Percentiles rank a stretch among this genome's conserved stretches.
Conservation (phyloP, 140 eudicot genomes). For the Stevia rebaudiana region DNA sequence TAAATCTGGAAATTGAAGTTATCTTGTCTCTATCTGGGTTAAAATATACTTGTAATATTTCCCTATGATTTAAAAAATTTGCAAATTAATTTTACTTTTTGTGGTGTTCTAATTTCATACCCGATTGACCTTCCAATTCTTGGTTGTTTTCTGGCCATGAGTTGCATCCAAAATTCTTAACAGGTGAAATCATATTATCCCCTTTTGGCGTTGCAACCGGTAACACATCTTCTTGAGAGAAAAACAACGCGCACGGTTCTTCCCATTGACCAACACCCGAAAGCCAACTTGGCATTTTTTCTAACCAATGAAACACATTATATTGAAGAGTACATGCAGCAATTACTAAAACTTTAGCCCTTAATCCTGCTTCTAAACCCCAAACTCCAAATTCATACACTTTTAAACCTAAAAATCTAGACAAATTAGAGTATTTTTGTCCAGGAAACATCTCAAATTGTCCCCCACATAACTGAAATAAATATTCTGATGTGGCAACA, state of each 20-base stretch:
- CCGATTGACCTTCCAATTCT: slow-evolving; percentile 28
- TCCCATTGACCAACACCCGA: slow-evolving; percentile 53
- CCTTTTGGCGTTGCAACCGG: slow-evolving; percentile 37
- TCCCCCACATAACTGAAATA: slow-evolving; percentile 91
- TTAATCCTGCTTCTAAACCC: slow-evolving; percentile 89
- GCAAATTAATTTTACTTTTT: neutral
- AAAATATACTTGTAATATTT: neutral
- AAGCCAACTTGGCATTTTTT: slow-evolving; percentile 62
- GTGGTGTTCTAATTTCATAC: slow-evolving; percentile 3
- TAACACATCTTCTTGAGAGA: slow-evolving; percentile 56
- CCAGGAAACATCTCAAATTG: slow-evolving; percentile 84
- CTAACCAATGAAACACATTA: slow-evolving; percentile 90
- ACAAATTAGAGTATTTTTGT: slow-evolving; percentile 55
- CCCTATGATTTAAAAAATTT: neutral
- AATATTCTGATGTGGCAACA: slow-evolving; percentile 61
- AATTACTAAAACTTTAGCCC: slow-evolving; percentile 80
- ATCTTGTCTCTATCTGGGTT: neutral
- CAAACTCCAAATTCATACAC: slow-evolving; percentile 54
- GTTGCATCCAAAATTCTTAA: slow-evolving; percentile 30
- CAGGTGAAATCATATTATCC: slow-evolving; percentile 38
- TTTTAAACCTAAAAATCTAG: slow-evolving; percentile 70
- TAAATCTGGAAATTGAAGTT: neutral
- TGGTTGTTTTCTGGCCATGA: slow-evolving; percentile 56
- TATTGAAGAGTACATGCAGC: slow-evolving; percentile 89
- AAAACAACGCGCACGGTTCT: slow-evolving; percentile 92